A percentile compares a stretch with the other conserved stretches of the same genome.
Conservation (phyloP, 2,329 filamentous ascomycete genomes). For the Exophiala viscosa region DNA sequence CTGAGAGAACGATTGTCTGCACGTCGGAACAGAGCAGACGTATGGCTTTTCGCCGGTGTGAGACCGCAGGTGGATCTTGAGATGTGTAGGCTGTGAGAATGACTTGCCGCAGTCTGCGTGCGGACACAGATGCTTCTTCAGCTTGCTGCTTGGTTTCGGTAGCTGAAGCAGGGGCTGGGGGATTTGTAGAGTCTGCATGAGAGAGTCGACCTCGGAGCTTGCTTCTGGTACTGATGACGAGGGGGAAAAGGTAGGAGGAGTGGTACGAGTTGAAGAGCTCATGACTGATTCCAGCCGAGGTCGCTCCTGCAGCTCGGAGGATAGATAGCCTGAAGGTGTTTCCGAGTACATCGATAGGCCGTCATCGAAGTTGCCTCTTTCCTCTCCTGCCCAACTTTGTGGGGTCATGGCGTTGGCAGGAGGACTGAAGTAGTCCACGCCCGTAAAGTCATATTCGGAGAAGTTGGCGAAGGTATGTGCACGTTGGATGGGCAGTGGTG, state of each 20-base stretch:
- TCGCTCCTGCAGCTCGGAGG: slow-evolving; percentile 22
- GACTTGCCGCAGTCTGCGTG: slow-evolving; percentile 72
- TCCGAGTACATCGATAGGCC: slow-evolving; percentile 26
- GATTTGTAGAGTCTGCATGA: slow-evolving; percentile 81
- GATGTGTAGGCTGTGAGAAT: slow-evolving; percentile 88
- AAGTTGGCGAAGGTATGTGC: slow-evolving; percentile 18
- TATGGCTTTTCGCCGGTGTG: slow-evolving; percentile 92
- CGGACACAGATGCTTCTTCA: slow-evolving; percentile 66
- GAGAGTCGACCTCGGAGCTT: slow-evolving; percentile 66
- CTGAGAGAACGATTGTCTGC: slow-evolving; percentile 80
- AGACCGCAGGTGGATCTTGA: slow-evolving; percentile 81
- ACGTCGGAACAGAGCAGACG: slow-evolving; percentile 67
- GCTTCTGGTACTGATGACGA: slow-evolving; percentile 2
- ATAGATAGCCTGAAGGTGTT: slow-evolving; percentile 24
- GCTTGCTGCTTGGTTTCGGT: slow-evolving; percentile 28
- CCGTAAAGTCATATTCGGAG: slow-evolving; percentile 15
- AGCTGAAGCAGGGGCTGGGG: slow-evolving; percentile 34
- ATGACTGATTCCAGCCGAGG: slow-evolving; percentile 16
- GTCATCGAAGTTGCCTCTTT: slow-evolving; percentile 22
- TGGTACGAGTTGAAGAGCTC: slow-evolving; percentile 15
- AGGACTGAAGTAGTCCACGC: slow-evolving; percentile 12
- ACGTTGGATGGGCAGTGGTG: slow-evolving; percentile 13
- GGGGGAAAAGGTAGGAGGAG: slow-evolving; percentile 10
- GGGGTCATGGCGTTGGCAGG: slow-evolving; percentile 11
- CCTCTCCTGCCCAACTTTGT: slow-evolving; percentile 18